Conservation (phyloP, 164 flowering plant genomes). For the Annona squamosa region DNA sequence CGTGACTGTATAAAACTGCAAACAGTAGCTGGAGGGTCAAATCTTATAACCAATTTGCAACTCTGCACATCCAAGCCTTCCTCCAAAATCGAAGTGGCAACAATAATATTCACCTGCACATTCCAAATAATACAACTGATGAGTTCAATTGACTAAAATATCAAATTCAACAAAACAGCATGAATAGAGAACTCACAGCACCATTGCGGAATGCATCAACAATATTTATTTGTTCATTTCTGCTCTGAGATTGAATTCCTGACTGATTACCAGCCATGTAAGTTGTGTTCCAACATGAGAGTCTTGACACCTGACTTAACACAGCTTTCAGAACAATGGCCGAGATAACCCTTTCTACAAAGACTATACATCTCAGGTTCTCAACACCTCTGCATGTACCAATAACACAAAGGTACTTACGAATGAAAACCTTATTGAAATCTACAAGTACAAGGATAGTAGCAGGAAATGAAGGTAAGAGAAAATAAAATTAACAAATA, state of each 20-base stretch:
- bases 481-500: no score
- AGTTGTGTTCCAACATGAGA: slow-evolving; percentile 48
- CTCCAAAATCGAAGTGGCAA: slow-evolving; percentile 92
- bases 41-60: slow-evolving; percentile 88
- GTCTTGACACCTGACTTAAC: slow-evolving; percentile 33
- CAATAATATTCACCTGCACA: slow-evolving; percentile 69
- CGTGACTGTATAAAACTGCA: slow-evolving; percentile 90
- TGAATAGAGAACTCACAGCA: slow-evolving; percentile 27
- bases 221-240: slow-evolving; percentile 53
- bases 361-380: slow-evolving; percentile 75
- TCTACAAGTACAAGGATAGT: not conserved
- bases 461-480: not conserved
- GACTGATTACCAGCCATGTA: slow-evolving; percentile 61
- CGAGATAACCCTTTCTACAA: slow-evolving; percentile 79
- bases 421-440: not conserved
- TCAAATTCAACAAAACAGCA: not conserved
- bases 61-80: slow-evolving; percentile 94
- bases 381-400: slow-evolving; percentile 31
- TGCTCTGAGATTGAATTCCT: slow-evolving; percentile 47
- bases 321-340: slow-evolving; percentile 53
- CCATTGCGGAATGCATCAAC: slow-evolving; percentile 74
- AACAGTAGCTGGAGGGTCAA: slow-evolving; percentile 66
- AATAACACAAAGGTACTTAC: not conserved
- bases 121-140: not conserved
- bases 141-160: not conserved